Evolutionary conservation across 1,139 yeast genomes (phyloP), one percentile per base, ranked within the genome.

Genomic region (Saccharomycopsis hybrid): DNA sequence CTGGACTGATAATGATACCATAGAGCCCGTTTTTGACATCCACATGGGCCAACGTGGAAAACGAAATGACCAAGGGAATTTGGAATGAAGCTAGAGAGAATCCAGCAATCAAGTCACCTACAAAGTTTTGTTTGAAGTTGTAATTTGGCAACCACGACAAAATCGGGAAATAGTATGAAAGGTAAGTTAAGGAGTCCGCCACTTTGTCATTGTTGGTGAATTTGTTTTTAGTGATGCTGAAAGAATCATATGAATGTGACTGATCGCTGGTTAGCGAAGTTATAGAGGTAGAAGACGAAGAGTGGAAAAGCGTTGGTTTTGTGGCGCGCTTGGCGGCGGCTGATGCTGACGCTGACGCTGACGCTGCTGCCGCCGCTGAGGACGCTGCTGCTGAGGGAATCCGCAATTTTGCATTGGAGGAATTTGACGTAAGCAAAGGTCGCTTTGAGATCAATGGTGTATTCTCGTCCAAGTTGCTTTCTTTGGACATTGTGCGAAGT

Each of bases 31-130:
- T 82, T 1, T 84, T 68, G 0, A 95, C 87, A 2, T 96, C 96
- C 1, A 89, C 92, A 61, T 85, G 89, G 1, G 97, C 97, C 50
- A 92, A 73, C 0, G 95, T 82, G 2, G 97, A 95, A 61, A 87
- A 90, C 0, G 96, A 86, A 63, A 92, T 74, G 11, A 89, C 84
- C 51, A 92, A 69, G 0, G 98, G 98, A 41, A 92, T 79, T 64
- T 90, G 97, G 65, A 89, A 92, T 18, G 95, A 85, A 0, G 96
- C 96, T 43, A 90, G 66, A 0, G 97, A 83, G n/a, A 89, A 62
- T 0, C 98, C 97, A 1, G 96, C 95, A 13, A 85, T 66, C 27
- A 87, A 61, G 60, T 92, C 98, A n/a, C 95, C 89, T 2, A 82
- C 54, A 41, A 88, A 72, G 58, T 72, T 77, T 9, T 45, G 27